Conservation (phyloP, 169 alveolate species). For the Perkinsus chesapeaki region DNA sequence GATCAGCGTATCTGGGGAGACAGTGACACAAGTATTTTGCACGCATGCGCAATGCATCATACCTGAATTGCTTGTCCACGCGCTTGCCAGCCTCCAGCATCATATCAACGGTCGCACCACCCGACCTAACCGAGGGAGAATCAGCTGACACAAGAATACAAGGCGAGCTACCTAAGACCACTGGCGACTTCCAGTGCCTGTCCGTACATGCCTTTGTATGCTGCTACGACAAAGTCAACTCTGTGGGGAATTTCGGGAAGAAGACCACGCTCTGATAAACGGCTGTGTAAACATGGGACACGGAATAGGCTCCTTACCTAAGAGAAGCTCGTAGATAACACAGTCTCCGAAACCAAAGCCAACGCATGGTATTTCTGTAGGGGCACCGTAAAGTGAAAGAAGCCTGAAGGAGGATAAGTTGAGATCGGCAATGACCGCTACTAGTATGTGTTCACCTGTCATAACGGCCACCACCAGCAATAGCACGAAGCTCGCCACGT, state of each 20-base stretch:
- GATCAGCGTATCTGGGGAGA: neutral
- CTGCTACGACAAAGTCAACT: conserved; percentile 16
- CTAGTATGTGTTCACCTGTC: conserved; percentile 3
- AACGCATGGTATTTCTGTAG: conserved; percentile 11
- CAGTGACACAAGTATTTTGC: too few species aligned
- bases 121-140: neutral
- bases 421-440: neutral
- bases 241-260: conserved; percentile 7
- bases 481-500: conserved; percentile 25
- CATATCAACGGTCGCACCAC: neutral
- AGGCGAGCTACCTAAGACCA: neutral
- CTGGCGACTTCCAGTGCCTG: neutral
- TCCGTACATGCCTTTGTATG: neutral
- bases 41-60: neutral
- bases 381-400: neutral
- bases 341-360: conserved; percentile 54
- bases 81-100: neutral
- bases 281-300: neutral
- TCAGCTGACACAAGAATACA: neutral
- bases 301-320: neutral
- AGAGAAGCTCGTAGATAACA: conserved; percentile 34
- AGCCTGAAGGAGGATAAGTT: neutral
- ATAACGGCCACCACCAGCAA: conserved; percentile 37
- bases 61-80: neutral
- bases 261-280: neutral